Evolutionary conservation across 768 basidiomycete species (phyloP), one percentile per base, ranked within the genome.

Genomic region (Dendrothele bispora): DNA sequence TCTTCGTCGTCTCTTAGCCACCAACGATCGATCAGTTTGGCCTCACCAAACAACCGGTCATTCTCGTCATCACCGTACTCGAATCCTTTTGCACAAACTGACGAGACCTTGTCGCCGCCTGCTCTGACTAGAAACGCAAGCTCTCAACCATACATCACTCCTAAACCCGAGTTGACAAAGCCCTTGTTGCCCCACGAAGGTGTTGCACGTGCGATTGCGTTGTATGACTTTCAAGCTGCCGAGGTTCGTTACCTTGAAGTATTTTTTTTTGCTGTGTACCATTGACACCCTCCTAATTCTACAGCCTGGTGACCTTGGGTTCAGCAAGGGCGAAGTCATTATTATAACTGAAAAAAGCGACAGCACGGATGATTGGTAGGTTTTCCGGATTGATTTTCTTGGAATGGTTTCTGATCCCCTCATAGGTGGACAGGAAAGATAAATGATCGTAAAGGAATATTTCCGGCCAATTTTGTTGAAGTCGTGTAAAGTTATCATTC

Each of bases 401-500:
- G 5, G 43, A 38, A 24, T 29, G 36, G 5, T 24, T 45, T 44
- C 37, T 39, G 20, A 46, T 29, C 32, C 42, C 8, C 50, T 20
- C 30, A 14, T 49, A 89, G 87, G 87, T 91, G 89, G 89, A 84
- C 74, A 12, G 89, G 89, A n/a, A 84, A 79, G 59, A 51, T 83
- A 2, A 65, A 77, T 18, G 76, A 75, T 14, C 63, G 72, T 30
- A 69, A 79, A 54, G 90, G 90, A 0, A 77, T 85, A 37, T 91
- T 92, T 63, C 89, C 89, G 27, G 89, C 89, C 14, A 91, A 91
- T 61, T 89, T 88, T 56, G 86, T 90, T n/a, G 86, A 89, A 60
- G 64, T 89, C 43, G 67, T 69, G 28, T 76, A 57, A 63, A 14
- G 30, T 37, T 46, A 27, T 24, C n/a, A 20, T 18, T 28, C 18